Evolutionary conservation across 169 alveolate species (phyloP), one percentile per base, ranked within the genome.

Genomic region (Plasmodium adleri): DNA sequence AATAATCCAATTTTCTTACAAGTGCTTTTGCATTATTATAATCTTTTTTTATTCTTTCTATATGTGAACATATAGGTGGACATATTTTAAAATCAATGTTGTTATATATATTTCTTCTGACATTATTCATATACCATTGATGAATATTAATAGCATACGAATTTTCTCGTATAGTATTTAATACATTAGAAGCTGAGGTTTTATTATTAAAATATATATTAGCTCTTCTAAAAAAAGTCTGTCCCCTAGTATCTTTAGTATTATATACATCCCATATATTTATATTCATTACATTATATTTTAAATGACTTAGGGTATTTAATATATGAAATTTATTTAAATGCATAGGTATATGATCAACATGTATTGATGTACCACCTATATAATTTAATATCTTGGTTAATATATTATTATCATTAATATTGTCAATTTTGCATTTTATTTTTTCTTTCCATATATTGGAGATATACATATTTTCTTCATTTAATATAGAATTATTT

Each of bases 1-100:
- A 83, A 6, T 47, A 60, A n/a, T 83, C 91, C 47, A 83, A 43
- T 15, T 67, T 83, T 12, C 85, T 47, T 47, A 83, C 85, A 15
- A 68, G 10, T 1, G 1, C 43, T 83, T 83, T 83, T 7, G 91
- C 91, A 58, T 54, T 39, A 47, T 68, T 63, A 83, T 83, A 83
- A 68, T 83, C 91, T 15, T 47, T 45, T 67, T 67, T 70, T 39
- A 83, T 68, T 68, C 66, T 72, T 56, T 83, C 85, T 5, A 39
- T 49, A 59, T 83, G 91, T 3, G 91, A 83, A 56, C 83, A 83
- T 39, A 83, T 83, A 24, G 91, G 91, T 20, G 91, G 91, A 52
- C 91, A 83, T 5, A 83, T 43, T 32, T 83, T 54, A 12, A 83
- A 68, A n/a, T 83, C 91, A 26, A 83, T 20, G 45, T 54, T 68